A percentile compares a stretch with the other conserved stretches of the same genome.
phyloP scores from a whole-genome alignment of 371 early-diverging fungal genomes.

The Rhizopus arrhizus region DNA sequence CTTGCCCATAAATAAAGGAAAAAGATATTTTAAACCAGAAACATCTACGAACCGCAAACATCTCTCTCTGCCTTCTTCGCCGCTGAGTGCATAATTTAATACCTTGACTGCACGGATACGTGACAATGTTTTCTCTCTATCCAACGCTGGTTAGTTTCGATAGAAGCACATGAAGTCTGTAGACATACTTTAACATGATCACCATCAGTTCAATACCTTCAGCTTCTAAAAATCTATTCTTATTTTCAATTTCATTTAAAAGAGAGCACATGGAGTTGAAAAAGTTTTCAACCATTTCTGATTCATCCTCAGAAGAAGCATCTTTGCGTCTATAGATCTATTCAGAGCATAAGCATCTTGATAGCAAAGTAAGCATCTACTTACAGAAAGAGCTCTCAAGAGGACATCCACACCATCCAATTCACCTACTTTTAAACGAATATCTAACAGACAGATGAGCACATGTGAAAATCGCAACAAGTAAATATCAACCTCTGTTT shows the following conservation, averaged over 20 bases:
- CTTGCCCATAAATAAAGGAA: constrained; percentile 78
- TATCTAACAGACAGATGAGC: constrained; percentile 35
- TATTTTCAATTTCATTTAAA: constrained; percentile 63
- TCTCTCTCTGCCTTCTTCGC: constrained; percentile 54
- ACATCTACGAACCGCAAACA: constrained; percentile 77
- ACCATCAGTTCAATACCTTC: constrained; percentile 94
- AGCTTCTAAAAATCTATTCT: constrained; percentile 70
- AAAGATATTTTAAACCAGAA: constrained; percentile 78
- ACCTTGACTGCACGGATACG: constrained; percentile 86
- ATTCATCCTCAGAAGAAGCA: constrained; percentile 82
- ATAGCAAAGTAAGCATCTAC: neutral
- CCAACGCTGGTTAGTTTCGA: too few species aligned
- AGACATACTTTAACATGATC: constrained; percentile 74
- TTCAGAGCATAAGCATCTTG: too few species aligned
- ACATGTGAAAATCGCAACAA: neutral
- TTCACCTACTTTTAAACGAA: constrained; percentile 65
- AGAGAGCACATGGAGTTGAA: constrained; percentile 80
- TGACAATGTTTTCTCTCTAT: constrained; percentile 75
- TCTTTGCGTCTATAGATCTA: constrained; percentile 72
- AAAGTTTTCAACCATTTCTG: constrained; percentile 88
- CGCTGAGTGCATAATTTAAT: constrained; percentile 79
- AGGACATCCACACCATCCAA: constrained; percentile 76
- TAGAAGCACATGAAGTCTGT: too few species aligned
- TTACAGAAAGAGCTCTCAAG: constrained; percentile 65
- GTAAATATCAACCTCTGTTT: constrained; percentile 48